phyloP scores from a whole-genome alignment of 2,329 filamentous ascomycete genomes.

The Ophiosphaerella herpotricha region DNA sequence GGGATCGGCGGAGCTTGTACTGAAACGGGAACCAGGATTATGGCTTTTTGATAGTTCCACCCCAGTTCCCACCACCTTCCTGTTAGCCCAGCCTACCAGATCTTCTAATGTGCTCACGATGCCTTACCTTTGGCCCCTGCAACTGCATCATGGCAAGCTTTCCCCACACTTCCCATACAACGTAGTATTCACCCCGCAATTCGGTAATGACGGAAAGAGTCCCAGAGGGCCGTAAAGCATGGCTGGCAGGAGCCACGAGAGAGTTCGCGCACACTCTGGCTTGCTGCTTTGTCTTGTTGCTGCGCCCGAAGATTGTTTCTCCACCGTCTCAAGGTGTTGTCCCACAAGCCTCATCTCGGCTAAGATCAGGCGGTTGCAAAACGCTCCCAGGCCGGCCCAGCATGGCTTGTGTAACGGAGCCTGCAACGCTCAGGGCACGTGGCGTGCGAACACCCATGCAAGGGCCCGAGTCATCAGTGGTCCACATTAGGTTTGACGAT shows the following conservation, averaged over 20 bases:
- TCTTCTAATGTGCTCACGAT: conserved; percentile 11
- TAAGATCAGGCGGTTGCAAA: conserved; percentile 28
- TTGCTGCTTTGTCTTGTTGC: conserved; percentile 15
- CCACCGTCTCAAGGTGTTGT: conserved; percentile 15
- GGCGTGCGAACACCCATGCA: conserved; percentile 7
- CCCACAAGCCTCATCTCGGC: conserved; percentile 29
- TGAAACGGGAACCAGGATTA: conserved; percentile 30
- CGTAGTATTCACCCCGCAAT: conserved; percentile 34
- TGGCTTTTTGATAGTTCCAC: conserved; percentile 23
- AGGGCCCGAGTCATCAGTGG: conserved; percentile 2
- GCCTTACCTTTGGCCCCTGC: conserved; percentile 14
- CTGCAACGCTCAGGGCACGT: conserved; percentile 9
- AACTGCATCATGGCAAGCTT: conserved; percentile 19
- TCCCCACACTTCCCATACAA: conserved; percentile 36
- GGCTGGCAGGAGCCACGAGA: conserved; percentile 8
- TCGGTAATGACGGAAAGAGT: conserved; percentile 25
- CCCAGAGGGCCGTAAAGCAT: conserved; percentile 4
- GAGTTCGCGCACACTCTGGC: conserved; percentile 11
- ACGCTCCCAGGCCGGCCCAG: conserved; percentile 21
- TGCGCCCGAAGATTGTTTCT: conserved; percentile 11
- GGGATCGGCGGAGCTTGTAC: conserved; percentile 39
- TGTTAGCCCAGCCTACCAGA: conserved; percentile 28
- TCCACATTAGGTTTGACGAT: conserved; percentile 7
- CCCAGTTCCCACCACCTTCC: conserved; percentile 21
- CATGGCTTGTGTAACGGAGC: conserved; percentile 17